Percentiles rank a stretch among this genome's conserved stretches.
Conservation (phyloP, 1,139 yeast species). For the Sugiyamaella xylanicola region DNA sequence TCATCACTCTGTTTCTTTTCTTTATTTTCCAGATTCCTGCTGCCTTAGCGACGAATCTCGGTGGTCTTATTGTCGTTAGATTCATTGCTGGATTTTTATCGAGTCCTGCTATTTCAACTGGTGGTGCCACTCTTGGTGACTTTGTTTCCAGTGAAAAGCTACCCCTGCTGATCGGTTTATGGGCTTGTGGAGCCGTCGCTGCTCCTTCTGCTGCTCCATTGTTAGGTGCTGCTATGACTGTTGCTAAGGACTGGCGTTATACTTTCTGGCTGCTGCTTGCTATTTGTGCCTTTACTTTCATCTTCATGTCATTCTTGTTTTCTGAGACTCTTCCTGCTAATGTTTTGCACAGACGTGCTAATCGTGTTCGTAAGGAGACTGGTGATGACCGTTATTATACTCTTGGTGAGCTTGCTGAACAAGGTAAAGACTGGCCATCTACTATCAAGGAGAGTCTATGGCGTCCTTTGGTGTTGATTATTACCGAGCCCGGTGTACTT, state of each 20-base stretch:
- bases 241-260: conserved; percentile 36
- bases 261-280: conserved; percentile 50
- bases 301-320: conserved; percentile 43
- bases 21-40: conserved; percentile 56
- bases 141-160: conserved; percentile 29
- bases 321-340: conserved; percentile 56
- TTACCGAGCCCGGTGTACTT: conserved; percentile 42
- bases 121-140: conserved; percentile 85
- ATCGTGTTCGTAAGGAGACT: conserved; percentile 48
- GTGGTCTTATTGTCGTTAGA: conserved; percentile 57
- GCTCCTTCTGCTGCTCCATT: conserved; percentile 72
- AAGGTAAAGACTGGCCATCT: conserved; percentile 18
- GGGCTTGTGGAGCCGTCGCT: conserved; percentile 56
- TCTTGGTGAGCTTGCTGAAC: conserved; percentile 29
- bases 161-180: conserved; percentile 45
- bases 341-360: conserved; percentile 50
- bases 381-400: conserved; percentile 42
- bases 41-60: conserved; percentile 52
- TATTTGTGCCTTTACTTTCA: conserved; percentile 44
- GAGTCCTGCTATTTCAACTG: conserved; percentile 83
- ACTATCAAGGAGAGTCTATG: conserved; percentile 50
- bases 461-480: conserved; percentile 48
- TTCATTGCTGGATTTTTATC: conserved; percentile 79
- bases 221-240: conserved; percentile 58
- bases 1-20: conserved; percentile 54